Conservation (phyloP, 495 filamentous ascomycete genomes). For the Penicillium mononematosum region DNA sequence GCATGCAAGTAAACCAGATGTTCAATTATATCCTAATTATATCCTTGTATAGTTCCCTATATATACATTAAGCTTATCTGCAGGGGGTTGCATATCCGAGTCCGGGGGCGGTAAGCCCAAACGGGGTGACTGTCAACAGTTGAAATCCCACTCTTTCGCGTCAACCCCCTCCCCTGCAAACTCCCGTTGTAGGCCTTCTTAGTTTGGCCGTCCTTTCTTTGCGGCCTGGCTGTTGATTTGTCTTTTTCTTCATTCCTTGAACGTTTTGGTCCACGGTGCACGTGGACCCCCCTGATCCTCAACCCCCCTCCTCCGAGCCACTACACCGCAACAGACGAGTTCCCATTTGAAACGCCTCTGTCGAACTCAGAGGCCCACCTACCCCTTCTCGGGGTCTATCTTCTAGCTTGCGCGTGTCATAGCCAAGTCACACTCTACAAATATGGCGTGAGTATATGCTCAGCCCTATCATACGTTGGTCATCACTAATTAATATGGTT, state of each 20-base stretch:
- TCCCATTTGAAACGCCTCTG: conserved; percentile 14
- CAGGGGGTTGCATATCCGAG: conserved; percentile 10
- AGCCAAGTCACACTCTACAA: conserved; percentile 18
- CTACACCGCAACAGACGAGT: conserved; percentile 18
- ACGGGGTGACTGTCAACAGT: conserved; percentile 19
- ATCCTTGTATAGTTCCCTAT: neutral
- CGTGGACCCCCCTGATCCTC: conserved; percentile 27
- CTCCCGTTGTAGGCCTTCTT: neutral
- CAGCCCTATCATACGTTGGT: conserved; percentile 7
- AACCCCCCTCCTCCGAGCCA: conserved; percentile 23
- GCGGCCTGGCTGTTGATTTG: conserved; percentile 6
- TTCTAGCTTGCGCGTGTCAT: conserved; percentile 3
- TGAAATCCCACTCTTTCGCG: conserved; percentile 11
- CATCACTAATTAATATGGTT: conserved; percentile 17
- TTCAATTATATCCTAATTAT: neutral
- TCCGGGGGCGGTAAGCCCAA: conserved; percentile 20
- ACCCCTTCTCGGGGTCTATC: conserved; percentile 32
- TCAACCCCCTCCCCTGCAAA: conserved; percentile 3
- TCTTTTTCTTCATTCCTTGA: conserved; percentile 6
- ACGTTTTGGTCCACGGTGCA: conserved; percentile 12
- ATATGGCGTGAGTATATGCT: conserved; percentile 49
- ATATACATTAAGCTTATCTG: conserved; percentile 13
- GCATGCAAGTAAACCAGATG: neutral
- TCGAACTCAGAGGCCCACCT: conserved; percentile 19
- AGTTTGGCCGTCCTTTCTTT: conserved; percentile 7